Evolutionary conservation across 495 filamentous ascomycete genomes (phyloP).

Genomic region (Aspergillus bertholletiae): DNA sequence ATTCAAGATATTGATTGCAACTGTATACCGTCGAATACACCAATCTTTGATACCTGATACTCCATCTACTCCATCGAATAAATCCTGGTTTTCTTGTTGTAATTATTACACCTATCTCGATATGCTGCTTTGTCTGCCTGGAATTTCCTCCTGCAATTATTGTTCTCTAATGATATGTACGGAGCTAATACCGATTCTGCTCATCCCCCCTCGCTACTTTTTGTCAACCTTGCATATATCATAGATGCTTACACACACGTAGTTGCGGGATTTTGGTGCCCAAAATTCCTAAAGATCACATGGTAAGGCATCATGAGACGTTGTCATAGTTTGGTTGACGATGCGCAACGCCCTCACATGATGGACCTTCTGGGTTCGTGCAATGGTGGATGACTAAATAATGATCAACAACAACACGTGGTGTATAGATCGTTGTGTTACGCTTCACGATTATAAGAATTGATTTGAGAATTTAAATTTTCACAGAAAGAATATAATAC

Average conservation of each 20-base stretch:
- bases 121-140: neutral
- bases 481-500: constrained; percentile 14
- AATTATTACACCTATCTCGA: neutral
- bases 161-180: neutral
- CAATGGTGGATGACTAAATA: neutral
- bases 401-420: neutral
- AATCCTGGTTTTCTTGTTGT: no score
- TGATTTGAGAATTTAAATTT: neutral
- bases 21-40: neutral
- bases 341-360: neutral
- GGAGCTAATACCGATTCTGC: neutral
- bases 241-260: neutral
- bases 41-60: no score
- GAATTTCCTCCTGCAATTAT: neutral
- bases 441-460: neutral
- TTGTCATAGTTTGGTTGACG: neutral
- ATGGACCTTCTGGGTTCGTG: neutral
- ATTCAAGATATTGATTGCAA: no score
- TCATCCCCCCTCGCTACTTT: neutral
- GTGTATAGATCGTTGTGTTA: neutral
- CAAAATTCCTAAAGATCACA: neutral
- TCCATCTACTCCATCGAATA: no score
- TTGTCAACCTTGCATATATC: neutral
- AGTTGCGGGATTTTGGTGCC: neutral
- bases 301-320: neutral